Conservation (phyloP, 169 alveolate genomes). For the Plasmodium yoelii region DNA sequence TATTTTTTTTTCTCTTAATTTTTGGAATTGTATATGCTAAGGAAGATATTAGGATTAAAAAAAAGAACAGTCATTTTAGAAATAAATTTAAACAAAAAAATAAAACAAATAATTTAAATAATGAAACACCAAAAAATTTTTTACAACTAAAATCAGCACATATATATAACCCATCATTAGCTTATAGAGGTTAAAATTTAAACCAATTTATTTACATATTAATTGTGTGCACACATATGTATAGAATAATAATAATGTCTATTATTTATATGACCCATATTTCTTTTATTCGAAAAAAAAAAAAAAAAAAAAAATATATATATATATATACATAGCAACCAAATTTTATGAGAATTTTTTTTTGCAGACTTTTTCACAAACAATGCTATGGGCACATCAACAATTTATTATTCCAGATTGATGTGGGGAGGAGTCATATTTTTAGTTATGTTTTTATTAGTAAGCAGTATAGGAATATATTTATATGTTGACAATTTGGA, state of each 20-base stretch:
- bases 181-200: conserved; percentile 33
- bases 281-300: not conserved
- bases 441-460: conserved; percentile 52
- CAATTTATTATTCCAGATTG: conserved; percentile 60
- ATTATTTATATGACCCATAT: not conserved
- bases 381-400: conserved; percentile 61
- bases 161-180: conserved; percentile 56
- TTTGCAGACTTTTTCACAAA: conserved; percentile 38
- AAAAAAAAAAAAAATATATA: too few species aligned
- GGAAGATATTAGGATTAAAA: not conserved
- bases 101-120: not conserved
- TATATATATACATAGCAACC: not conserved
- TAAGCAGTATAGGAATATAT: conserved; percentile 49
- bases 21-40: not conserved
- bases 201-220: too few species aligned
- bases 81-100: conserved; percentile 5
- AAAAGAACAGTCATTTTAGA: not conserved
- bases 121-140: conserved; percentile 33
- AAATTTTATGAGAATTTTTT: not conserved
- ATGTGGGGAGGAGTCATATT: conserved; percentile 71
- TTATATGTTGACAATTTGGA: conserved; percentile 53
- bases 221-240: not conserved
- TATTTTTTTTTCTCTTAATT: conserved; percentile 7
- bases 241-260: not conserved
- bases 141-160: conserved; percentile 26